These are phyloP conservation scores for Boletus barrowsii DNA, from an alignment of 768 basidiomycete species.

Conservation along the genomic window DNA sequence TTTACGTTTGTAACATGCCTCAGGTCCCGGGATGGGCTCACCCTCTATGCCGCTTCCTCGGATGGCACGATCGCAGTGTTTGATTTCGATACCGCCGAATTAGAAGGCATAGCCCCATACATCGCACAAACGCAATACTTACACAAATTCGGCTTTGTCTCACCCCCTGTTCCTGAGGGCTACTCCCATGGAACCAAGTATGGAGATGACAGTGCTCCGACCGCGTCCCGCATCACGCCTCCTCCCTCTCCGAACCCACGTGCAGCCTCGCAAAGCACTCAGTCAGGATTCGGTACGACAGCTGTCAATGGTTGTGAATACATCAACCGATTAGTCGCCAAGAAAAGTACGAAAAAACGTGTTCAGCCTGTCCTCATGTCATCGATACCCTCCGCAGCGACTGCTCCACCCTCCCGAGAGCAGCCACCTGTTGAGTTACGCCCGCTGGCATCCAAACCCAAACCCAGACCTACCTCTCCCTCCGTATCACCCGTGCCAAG, in stretches of 20 bases:
- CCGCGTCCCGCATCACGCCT: conserved; percentile 39
- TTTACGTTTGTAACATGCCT: conserved; percentile 4
- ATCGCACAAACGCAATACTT: conserved; percentile 76
- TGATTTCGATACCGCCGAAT: conserved; percentile 73
- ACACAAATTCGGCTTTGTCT: conserved; percentile 72
- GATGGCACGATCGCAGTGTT: conserved; percentile 94
- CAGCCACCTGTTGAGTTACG: conserved; percentile 11
- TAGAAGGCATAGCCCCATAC: conserved; percentile 77
- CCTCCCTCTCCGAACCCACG: conserved; percentile 45
- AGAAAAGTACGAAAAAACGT: conserved; percentile 69
- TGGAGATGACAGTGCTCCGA: conserved; percentile 19
- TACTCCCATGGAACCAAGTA: conserved; percentile 53
- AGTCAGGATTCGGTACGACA: conserved; percentile 40
- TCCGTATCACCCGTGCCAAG: conserved; percentile 47
- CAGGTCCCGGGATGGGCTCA: conserved; percentile 92
- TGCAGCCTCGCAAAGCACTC: conserved; percentile 30
- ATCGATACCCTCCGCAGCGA: conserved; percentile 36
- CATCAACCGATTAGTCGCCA: conserved; percentile 73
- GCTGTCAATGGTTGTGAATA: conserved; percentile 50
- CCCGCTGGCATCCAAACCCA: conserved; percentile 26
- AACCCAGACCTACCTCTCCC: conserved; percentile 14
- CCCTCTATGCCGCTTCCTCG: conserved; percentile 91
- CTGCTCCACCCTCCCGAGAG: conserved; percentile 13
- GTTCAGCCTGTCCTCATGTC: conserved; percentile 45
- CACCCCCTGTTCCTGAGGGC: conserved; percentile 66